phyloP scores from a whole-genome alignment of 2,329 filamentous ascomycete species.

The Cladophialophora bantiana region DNA sequence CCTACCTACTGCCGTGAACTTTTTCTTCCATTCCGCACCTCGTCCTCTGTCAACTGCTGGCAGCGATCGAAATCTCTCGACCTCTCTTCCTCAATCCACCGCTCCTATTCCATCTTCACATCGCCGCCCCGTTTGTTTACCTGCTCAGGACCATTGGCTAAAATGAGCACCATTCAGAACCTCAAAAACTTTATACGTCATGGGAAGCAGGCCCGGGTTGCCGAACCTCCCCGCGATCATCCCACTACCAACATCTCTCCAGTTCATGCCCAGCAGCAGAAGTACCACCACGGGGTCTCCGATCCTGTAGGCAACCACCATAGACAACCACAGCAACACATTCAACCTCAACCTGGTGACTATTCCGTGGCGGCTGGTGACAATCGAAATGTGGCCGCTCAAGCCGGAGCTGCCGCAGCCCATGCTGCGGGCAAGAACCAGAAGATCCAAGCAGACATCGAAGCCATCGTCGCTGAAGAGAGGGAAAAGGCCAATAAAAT shows the following conservation, averaged over 20 bases:
- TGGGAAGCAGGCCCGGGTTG: conserved; percentile 87
- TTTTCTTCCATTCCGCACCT: conserved; percentile 1
- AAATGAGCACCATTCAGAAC: conserved; percentile 82
- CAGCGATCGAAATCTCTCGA: background rate
- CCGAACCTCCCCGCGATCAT: conserved; percentile 65
- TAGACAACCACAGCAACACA: conserved; percentile 52
- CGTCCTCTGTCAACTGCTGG: background rate
- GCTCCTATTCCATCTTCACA: conserved; percentile 3
- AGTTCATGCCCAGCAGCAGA: conserved; percentile 69
- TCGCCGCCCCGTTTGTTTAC: background rate
- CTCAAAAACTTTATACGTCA: conserved; percentile 98
- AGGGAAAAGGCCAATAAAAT: conserved; percentile 84
- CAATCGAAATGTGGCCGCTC: conserved; percentile 70
- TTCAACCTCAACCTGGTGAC: conserved; percentile 58
- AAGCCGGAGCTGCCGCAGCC: conserved; percentile 70
- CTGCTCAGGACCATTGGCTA: conserved; percentile 20
- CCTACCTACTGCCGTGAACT: conserved; percentile 8
- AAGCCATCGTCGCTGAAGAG: conserved; percentile 89
- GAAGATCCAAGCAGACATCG: conserved; percentile 69
- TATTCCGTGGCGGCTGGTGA: conserved; percentile 68
- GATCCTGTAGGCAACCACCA: conserved; percentile 68
- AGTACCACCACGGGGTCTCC: conserved; percentile 59
- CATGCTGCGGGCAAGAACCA: conserved; percentile 69
- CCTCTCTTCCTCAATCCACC: background rate
- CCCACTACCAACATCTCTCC: conserved; percentile 69